Evolutionary conservation across 202 grass and related monocot species (phyloP).

Genomic region (Zoysia matrella): DNA sequence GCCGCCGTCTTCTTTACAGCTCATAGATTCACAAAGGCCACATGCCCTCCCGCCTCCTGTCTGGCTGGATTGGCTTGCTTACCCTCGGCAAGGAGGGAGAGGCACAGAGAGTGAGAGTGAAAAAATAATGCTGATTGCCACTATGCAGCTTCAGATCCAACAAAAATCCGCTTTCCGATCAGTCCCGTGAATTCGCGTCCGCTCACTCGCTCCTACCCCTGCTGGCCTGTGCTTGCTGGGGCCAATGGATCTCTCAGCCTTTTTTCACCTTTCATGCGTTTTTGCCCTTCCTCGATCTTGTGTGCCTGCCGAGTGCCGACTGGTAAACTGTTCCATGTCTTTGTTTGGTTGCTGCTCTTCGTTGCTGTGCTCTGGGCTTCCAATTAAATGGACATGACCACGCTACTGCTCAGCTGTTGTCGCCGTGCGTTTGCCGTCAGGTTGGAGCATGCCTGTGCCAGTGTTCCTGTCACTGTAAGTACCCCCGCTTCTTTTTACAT

Average conservation of each 20-base stretch:
- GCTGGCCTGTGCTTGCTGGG: neutral
- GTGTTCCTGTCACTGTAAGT: neutral
- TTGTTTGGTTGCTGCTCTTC: conserved; percentile 9
- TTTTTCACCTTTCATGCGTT: neutral
- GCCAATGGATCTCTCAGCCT: neutral
- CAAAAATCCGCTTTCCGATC: conserved; percentile 55
- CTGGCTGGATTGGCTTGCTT: neutral
- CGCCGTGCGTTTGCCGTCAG: conserved; percentile 38
- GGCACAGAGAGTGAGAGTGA: neutral
- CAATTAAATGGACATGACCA: conserved; percentile 10
- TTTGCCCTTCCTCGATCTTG: neutral
- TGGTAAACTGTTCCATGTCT: neutral
- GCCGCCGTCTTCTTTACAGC: conserved; percentile 46
- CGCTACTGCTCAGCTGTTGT: conserved; percentile 18
- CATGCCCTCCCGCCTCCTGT: conserved; percentile 30
- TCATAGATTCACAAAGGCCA: conserved; percentile 47
- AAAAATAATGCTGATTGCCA: conserved; percentile 40
- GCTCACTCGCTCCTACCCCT: neutral
- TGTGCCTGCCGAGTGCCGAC: neutral
- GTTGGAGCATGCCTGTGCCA: neutral
- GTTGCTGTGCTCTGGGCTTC: neutral
- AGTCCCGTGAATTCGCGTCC: conserved; percentile 31
- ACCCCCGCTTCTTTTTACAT: neutral
- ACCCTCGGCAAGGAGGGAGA: neutral
- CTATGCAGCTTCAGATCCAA: conserved; percentile 46